Evolutionary conservation across 257 asterid genomes (phyloP).

Genomic region (Linderniella brevidens): DNA sequence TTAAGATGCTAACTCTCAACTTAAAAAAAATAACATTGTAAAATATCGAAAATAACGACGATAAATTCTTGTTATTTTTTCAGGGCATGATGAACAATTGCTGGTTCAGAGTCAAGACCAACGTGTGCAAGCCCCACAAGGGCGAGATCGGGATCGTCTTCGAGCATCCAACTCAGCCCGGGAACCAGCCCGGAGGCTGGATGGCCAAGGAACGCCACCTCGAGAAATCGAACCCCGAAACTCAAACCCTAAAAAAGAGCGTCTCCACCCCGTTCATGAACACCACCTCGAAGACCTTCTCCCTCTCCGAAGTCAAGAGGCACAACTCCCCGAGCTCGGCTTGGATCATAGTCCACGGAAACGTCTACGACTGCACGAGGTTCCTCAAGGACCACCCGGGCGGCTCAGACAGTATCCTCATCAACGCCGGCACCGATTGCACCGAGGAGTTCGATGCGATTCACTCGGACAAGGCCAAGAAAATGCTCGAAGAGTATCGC

Average conservation of each 20-base stretch:
- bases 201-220: conserved; percentile 76
- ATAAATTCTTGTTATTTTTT: background rate
- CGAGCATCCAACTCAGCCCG: conserved; percentile 93
- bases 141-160: conserved; percentile 83
- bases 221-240: conserved; percentile 31
- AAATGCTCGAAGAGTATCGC: conserved; percentile 52
- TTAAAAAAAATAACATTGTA: background rate
- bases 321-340: conserved; percentile 62
- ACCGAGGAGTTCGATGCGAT: conserved; percentile 93
- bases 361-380: conserved; percentile 61
- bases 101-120: conserved; percentile 79
- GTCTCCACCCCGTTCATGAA: conserved; percentile 83
- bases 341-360: conserved; percentile 88
- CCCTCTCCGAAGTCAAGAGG: conserved; percentile 53
- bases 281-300: conserved; percentile 38
- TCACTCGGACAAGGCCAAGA: conserved; percentile 73
- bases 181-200: conserved; percentile 88
- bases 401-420: conserved; percentile 75
- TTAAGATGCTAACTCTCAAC: too few relatives aligned
- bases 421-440: conserved; percentile 85
- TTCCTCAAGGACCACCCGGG: conserved; percentile 91
- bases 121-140: conserved; percentile 59
- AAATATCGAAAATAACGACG: background rate
- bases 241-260: conserved; percentile 40
- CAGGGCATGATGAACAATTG: conserved; percentile 99